Conservation (phyloP, 148 eudicot genomes). For the Suaeda aralocaspica region DNA sequence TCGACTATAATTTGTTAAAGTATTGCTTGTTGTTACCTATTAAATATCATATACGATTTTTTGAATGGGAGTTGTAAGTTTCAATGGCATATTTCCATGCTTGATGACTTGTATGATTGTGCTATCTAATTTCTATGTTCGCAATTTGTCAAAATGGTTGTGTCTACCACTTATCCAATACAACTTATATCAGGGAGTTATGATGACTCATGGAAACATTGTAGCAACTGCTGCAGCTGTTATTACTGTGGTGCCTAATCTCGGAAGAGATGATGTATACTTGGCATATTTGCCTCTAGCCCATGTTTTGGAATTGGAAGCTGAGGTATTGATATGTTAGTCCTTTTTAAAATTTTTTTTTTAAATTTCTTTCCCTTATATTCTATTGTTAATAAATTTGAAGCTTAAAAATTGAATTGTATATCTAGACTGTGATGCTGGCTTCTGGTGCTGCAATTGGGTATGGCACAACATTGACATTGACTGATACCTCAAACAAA, state of each 20-base stretch:
- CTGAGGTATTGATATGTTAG: constrained; percentile 58
- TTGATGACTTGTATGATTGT: neutral
- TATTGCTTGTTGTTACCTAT: neutral
- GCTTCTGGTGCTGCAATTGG: constrained; percentile 75
- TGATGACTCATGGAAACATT: constrained; percentile 92
- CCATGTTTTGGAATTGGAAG: constrained; percentile 92
- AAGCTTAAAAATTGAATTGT: constrained; percentile 10
- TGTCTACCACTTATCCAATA: neutral
- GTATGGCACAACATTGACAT: constrained; percentile 78
- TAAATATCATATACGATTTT: neutral
- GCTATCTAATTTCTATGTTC: neutral
- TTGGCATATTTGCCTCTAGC: constrained; percentile 92
- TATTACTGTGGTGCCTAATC: constrained; percentile 64
- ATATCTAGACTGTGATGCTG: constrained; percentile 71
- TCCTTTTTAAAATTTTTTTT: too few species aligned
- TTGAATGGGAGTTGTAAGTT: neutral
- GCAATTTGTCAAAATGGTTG: neutral
- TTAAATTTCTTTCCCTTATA: too few species aligned
- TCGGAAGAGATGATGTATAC: constrained; percentile 67
- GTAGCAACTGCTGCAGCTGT: constrained; percentile 94
- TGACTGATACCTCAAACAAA: constrained; percentile 94
- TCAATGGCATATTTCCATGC: too few species aligned
- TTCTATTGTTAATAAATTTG: neutral
- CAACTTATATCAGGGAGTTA: constrained; percentile 60
- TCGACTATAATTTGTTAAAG: neutral